Conservation (phyloP, 176 grass and related monocot species). For the Canna indica region DNA sequence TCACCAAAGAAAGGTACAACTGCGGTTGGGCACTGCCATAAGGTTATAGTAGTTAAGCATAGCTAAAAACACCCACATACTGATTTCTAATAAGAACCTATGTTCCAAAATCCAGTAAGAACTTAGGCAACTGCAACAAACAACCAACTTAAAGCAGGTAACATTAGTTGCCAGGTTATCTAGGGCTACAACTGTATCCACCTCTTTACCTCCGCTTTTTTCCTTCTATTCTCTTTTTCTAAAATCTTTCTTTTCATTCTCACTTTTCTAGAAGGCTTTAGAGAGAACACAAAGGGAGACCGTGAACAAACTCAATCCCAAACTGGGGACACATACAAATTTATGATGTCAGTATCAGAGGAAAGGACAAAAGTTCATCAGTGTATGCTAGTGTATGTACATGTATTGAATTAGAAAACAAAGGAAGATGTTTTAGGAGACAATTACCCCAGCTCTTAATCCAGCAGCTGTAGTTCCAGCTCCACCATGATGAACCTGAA, state of each 20-base stretch:
- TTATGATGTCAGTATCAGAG: neutral
- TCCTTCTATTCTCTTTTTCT: neutral
- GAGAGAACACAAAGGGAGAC: neutral
- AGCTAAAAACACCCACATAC: neutral
- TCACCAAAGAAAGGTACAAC: conserved; percentile 91
- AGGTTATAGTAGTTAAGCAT: neutral
- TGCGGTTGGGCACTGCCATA: conserved; percentile 67
- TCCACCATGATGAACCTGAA: conserved; percentile 93
- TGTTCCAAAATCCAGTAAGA: neutral
- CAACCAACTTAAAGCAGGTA: neutral
- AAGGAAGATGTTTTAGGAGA: conserved; percentile 1
- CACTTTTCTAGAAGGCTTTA: neutral
- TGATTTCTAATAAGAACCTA: neutral
- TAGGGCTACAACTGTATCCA: neutral
- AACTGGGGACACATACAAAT: neutral
- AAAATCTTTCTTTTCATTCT: neutral
- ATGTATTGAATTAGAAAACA: conserved; percentile 10
- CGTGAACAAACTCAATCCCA: neutral
- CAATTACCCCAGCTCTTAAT: conserved; percentile 82
- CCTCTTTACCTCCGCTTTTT: neutral
- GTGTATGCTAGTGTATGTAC: conserved; percentile 1
- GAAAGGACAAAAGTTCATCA: neutral
- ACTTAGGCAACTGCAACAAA: neutral
- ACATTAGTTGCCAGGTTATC: neutral
- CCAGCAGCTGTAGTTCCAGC: conserved; percentile 91